These are phyloP conservation scores for Moesziomyces parantarcticus DNA, from an alignment of 1,284 basidiomycete species.

Conservation along the genomic window DNA sequence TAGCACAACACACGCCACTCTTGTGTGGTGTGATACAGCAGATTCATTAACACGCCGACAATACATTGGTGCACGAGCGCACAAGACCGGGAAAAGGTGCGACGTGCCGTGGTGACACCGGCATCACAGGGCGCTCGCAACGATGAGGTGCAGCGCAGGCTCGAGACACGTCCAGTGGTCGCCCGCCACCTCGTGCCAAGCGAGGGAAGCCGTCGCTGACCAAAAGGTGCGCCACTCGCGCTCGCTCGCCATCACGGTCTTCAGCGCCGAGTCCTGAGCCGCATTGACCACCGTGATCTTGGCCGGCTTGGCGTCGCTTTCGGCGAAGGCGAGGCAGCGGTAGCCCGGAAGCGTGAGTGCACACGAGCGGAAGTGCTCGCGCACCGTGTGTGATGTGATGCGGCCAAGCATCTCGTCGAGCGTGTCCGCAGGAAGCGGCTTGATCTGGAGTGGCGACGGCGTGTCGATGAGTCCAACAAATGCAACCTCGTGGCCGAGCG, in stretches of 20 bases:
- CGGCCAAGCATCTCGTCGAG: slow-evolving; percentile 32
- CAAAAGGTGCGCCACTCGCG: slow-evolving; percentile 32
- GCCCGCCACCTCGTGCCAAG: slow-evolving; percentile 13
- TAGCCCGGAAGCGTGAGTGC: slow-evolving; percentile 35
- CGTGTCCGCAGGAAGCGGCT: slow-evolving; percentile 30
- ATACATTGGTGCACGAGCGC: slow-evolving; percentile 2
- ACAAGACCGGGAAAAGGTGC: too few species aligned
- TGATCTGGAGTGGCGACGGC: slow-evolving; percentile 28
- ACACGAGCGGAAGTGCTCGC: slow-evolving; percentile 45
- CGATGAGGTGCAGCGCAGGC: slow-evolving; percentile 23
- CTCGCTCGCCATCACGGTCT: slow-evolving; percentile 28
- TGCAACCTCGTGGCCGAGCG: slow-evolving; percentile 23
- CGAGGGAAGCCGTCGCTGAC: slow-evolving; percentile 9
- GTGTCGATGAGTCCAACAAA: slow-evolving; percentile 40
- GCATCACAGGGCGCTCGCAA: slow-evolving; percentile 3
- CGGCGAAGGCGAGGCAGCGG: slow-evolving; percentile 17
- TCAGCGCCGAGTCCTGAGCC: slow-evolving; percentile 12
- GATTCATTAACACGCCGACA: not conserved
- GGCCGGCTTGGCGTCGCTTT: slow-evolving; percentile 10
- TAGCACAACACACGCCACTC: too few species aligned
- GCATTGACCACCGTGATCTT: slow-evolving; percentile 28
- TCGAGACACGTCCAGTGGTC: slow-evolving; percentile 41
- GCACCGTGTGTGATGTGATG: slow-evolving; percentile 26
- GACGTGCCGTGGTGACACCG: too few species aligned
- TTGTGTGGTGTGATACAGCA: too few species aligned